Evolutionary conservation across 73 alveolate species (phyloP).

Genomic region (Stentor coeruleus): DNA sequence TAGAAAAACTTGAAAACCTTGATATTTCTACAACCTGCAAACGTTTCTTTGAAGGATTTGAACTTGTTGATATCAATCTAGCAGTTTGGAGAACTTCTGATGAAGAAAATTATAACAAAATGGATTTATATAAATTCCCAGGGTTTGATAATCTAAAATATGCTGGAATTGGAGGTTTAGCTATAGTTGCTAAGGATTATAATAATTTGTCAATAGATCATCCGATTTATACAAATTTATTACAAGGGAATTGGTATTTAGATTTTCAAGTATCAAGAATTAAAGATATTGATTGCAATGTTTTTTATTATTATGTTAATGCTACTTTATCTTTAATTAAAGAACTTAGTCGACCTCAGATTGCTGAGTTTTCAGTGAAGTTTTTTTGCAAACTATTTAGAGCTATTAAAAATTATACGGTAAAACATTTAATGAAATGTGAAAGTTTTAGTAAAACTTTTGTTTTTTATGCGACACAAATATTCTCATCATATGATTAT

Average conservation of each 20-base stretch:
- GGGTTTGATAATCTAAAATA: no score
- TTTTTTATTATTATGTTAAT: no score
- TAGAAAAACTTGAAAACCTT: neutral
- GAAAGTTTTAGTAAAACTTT: neutral
- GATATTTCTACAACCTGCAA: conserved; percentile 25
- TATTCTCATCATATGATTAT: neutral
- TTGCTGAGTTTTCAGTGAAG: neutral
- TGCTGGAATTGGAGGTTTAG: no score
- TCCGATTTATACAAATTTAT: neutral
- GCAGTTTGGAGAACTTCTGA: conserved; percentile 52
- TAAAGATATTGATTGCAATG: neutral
- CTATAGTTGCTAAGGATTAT: no score
- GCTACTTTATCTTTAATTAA: neutral
- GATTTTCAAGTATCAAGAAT: neutral
- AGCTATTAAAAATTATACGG: neutral
- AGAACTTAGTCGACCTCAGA: neutral
- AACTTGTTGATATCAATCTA: conserved; percentile 49
- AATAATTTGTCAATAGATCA: neutral
- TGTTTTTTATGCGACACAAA: neutral
- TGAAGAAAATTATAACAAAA: no score
- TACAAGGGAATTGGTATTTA: neutral
- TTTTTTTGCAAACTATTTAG: neutral
- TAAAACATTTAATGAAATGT: neutral
- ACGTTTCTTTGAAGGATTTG: conserved; percentile 28
- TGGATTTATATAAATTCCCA: no score